A percentile compares a stretch with the other conserved stretches of the same genome.
phyloP scores from a whole-genome alignment of 73 alveolate species.

The Halteria grandinella region DNA sequence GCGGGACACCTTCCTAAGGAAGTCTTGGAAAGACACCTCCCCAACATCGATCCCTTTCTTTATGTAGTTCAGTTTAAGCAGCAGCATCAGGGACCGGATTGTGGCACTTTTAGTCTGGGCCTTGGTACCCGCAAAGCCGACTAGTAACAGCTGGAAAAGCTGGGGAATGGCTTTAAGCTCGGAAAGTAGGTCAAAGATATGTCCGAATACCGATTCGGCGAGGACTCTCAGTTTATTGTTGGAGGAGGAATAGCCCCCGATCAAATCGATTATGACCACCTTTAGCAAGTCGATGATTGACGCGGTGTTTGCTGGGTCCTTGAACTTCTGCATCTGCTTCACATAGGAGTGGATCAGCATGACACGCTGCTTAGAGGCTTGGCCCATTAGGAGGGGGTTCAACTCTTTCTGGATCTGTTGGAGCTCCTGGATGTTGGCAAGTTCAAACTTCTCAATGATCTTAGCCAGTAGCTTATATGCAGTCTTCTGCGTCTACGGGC shows the following conservation, averaged over 20 bases:
- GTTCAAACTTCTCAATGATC: constrained; percentile 35
- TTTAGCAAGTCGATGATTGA: constrained; percentile 16
- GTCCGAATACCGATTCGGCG: constrained; percentile 38
- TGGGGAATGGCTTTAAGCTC: constrained; percentile 29
- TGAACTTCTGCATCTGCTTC: constrained; percentile 19
- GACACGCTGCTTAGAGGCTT: constrained; percentile 24
- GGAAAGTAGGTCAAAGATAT: constrained; percentile 12
- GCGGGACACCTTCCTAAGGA: constrained; percentile 47
- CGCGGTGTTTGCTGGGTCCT: background rate
- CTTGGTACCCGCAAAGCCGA: constrained; percentile 65
- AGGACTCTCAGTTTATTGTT: constrained; percentile 46
- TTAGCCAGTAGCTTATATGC: constrained; percentile 52
- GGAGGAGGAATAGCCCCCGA: constrained; percentile 38
- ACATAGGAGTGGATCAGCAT: constrained; percentile 5
- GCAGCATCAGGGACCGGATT: constrained; percentile 22
- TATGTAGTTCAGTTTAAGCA: background rate
- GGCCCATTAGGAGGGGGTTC: constrained; percentile 9
- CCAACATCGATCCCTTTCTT: constrained; percentile 11
- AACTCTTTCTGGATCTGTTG: constrained; percentile 21
- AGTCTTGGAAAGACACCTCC: constrained; percentile 48
- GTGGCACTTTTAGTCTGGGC: constrained; percentile 59
- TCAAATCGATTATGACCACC: constrained; percentile 50
- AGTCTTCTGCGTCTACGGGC: constrained; percentile 10
- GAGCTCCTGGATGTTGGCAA: background rate
- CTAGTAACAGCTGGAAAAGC: constrained; percentile 52